Conservation (phyloP, 164 flowering plant genomes). For the Santalum album region DNA sequence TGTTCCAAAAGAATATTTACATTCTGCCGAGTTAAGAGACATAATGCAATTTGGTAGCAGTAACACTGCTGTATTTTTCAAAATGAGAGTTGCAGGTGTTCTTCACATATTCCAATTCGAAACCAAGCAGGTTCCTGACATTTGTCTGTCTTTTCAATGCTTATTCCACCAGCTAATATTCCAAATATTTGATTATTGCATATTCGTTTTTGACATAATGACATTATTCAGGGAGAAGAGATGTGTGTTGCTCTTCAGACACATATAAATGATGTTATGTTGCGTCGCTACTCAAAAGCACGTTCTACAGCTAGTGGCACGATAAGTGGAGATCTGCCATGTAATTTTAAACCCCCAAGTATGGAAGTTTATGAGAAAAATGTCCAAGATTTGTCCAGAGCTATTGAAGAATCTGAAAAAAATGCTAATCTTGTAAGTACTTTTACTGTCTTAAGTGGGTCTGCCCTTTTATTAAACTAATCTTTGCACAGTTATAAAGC, state of each 20-base stretch:
- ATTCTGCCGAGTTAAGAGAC: slow-evolving; percentile 97
- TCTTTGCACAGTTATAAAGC: no score
- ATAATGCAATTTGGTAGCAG: slow-evolving; percentile 99
- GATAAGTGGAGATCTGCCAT: slow-evolving; percentile 56
- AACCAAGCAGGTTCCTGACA: slow-evolving; percentile 75
- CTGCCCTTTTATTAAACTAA: no score
- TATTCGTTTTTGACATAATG: no score
- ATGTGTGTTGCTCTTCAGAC: slow-evolving; percentile 99
- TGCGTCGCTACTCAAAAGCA: slow-evolving; percentile 95
- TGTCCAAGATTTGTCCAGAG: slow-evolving; percentile 65
- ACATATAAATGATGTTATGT: slow-evolving; percentile 98
- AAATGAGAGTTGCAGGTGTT: slow-evolving; percentile 99
- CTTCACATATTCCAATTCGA: slow-evolving; percentile 99
- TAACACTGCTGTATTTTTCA: slow-evolving; percentile 95
- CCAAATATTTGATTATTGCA: no score
- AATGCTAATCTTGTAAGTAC: slow-evolving; percentile 55
- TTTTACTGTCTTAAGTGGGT: background rate
- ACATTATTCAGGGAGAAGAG: slow-evolving; percentile 81
- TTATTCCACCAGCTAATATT: no score
- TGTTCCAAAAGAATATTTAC: slow-evolving; percentile 97
- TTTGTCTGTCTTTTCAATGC: no score
- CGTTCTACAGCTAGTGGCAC: slow-evolving; percentile 56
- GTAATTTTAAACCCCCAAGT: slow-evolving; percentile 33
- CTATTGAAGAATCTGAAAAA: slow-evolving; percentile 70
- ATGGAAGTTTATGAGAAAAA: slow-evolving; percentile 70